Percentiles rank a stretch among this genome's conserved stretches.
Evolutionary conservation across 2,329 filamentous ascomycete genomes (phyloP).

Genomic region (Chrysoporthe cubensis): DNA sequence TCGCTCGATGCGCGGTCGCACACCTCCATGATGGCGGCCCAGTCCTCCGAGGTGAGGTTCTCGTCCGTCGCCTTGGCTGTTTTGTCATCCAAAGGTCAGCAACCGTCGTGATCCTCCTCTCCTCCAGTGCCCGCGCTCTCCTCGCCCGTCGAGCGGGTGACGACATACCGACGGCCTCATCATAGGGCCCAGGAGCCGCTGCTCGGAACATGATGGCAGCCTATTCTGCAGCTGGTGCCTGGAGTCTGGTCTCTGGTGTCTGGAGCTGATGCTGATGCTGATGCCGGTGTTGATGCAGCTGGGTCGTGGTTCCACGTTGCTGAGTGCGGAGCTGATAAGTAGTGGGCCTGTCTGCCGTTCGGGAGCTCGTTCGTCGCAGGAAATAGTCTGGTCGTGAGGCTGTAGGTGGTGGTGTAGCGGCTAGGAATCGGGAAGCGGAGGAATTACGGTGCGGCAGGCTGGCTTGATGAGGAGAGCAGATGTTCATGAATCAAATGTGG

Average conservation of each 20-base stretch:
- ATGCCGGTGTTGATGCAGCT: not conserved
- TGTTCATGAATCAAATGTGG: slow-evolving; percentile 4
- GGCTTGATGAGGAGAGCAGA: not conserved
- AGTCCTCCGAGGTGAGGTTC: slow-evolving; percentile 86
- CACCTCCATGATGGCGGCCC: slow-evolving; percentile 67
- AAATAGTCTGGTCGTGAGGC: not conserved
- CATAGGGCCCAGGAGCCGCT: slow-evolving; percentile 60
- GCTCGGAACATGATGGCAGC: slow-evolving; percentile 61
- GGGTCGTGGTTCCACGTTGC: not conserved
- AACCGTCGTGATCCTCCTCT: not conserved
- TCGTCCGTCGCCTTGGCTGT: slow-evolving; percentile 86
- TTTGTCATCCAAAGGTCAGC: slow-evolving; percentile 28
- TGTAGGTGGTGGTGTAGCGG: not conserved
- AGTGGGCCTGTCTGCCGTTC: not conserved
- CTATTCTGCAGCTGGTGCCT: slow-evolving; percentile 29
- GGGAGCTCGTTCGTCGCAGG: not conserved
- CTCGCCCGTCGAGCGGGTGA: not conserved
- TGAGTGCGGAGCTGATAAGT: not conserved
- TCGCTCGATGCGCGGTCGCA: slow-evolving; percentile 63
- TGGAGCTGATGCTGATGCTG: slow-evolving; percentile 5
- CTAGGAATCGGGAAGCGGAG: not conserved
- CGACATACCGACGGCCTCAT: slow-evolving; percentile 61
- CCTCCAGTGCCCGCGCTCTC: not conserved
- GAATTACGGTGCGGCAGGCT: slow-evolving; percentile 7
- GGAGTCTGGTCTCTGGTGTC: not conserved